Evolutionary conservation across 306 rosid species (phyloP).

Genomic region (Nissolia schottii): DNA sequence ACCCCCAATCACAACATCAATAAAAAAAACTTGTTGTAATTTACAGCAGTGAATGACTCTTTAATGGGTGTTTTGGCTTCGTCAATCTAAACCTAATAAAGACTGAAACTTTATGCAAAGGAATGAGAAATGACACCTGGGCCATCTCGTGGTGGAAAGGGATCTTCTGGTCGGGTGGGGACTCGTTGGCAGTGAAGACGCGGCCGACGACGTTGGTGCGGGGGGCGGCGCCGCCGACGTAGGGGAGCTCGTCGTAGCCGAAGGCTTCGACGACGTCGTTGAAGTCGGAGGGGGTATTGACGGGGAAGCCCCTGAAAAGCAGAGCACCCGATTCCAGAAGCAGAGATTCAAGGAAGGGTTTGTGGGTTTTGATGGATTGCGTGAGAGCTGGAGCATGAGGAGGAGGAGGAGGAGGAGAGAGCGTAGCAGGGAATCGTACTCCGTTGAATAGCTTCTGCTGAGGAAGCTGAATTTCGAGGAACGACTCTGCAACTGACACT

Average conservation of each 20-base stretch:
- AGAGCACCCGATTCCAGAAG: constrained; percentile 66
- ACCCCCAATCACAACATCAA: neutral
- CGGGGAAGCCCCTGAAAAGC: constrained; percentile 55
- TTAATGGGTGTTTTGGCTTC: no score
- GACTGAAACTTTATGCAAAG: neutral
- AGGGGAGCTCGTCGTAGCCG: constrained; percentile 77
- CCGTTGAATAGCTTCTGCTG: constrained; percentile 57
- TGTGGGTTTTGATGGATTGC: constrained; percentile 41
- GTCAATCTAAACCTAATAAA: neutral
- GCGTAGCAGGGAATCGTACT: constrained; percentile 41
- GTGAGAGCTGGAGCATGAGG: constrained; percentile 21
- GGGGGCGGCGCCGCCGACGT: constrained; percentile 87
- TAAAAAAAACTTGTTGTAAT: no score
- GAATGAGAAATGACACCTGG: constrained; percentile 35
- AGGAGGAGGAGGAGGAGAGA: constrained; percentile 38
- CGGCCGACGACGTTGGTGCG: constrained; percentile 74
- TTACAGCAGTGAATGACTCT: no score
- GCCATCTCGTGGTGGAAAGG: constrained; percentile 91
- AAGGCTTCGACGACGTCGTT: constrained; percentile 76
- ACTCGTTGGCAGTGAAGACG: constrained; percentile 86
- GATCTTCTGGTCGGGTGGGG: constrained; percentile 88
- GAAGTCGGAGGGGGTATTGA: constrained; percentile 61
- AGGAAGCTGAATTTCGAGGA: constrained; percentile 47
- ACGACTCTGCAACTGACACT: neutral
- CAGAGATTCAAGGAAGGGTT: constrained; percentile 38